Evolutionary conservation across 2,329 filamentous ascomycete species (phyloP).

Genomic region (Colletotrichum horii): DNA sequence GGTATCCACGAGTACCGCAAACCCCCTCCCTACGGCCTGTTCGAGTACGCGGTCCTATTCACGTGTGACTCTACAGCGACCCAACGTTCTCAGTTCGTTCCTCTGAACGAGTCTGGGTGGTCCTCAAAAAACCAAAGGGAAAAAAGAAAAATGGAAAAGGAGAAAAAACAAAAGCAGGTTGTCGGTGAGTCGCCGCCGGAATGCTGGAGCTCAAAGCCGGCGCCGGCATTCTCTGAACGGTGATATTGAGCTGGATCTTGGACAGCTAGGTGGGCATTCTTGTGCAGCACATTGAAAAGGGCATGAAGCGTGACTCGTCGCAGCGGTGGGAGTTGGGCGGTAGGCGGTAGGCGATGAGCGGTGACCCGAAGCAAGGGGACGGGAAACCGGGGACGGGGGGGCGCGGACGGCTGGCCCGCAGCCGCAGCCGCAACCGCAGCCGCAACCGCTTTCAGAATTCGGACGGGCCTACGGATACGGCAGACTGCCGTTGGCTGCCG

Average conservation of each 20-base stretch:
- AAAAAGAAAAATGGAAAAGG: no score
- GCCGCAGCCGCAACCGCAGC: neutral
- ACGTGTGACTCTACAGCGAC: neutral
- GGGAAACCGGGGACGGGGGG: neutral
- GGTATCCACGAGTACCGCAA: neutral
- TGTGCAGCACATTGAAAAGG: neutral
- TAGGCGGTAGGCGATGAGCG: neutral
- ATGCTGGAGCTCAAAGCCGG: neutral
- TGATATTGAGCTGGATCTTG: neutral
- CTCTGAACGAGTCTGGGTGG: neutral
- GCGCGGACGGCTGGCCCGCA: neutral
- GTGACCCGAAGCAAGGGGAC: neutral
- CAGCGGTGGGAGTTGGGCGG: neutral
- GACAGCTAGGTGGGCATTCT: neutral
- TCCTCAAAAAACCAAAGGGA: neutral
- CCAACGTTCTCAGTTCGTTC: neutral
- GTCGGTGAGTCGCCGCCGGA: neutral
- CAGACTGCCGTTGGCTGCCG: neutral
- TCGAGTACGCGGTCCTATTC: conserved; percentile 1
- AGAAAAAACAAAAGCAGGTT: neutral
- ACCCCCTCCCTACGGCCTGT: neutral
- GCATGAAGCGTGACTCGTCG: neutral
- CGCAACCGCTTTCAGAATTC: neutral
- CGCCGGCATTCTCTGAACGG: neutral
- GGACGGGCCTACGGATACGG: neutral